Conservation (phyloP, 2,329 filamentous ascomycete species). For the Botrytis hyacinthi region DNA sequence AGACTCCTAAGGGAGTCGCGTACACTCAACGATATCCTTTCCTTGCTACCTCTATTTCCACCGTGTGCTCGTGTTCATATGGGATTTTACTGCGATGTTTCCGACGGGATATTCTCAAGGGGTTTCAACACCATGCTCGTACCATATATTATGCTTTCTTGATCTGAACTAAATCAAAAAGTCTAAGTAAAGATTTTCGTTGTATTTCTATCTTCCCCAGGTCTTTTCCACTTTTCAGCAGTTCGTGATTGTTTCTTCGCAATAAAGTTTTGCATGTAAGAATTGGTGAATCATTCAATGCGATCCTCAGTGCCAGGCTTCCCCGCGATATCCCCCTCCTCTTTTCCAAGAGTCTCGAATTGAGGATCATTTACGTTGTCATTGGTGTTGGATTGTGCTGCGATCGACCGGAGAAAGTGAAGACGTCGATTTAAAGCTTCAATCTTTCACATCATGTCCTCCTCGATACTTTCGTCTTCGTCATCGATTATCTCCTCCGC, state of each 20-base stretch:
- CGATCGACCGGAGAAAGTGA: background rate
- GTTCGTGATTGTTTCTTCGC: background rate
- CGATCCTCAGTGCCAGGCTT: background rate
- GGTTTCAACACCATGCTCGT: background rate
- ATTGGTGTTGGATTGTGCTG: too few species aligned
- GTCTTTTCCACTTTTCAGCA: background rate
- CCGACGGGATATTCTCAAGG: background rate
- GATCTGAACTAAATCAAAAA: background rate
- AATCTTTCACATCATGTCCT: conserved; percentile 7
- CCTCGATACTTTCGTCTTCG: background rate
- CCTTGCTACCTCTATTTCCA: background rate
- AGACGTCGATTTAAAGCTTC: background rate
- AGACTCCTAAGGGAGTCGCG: background rate
- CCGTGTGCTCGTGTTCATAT: background rate
- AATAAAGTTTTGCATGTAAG: background rate
- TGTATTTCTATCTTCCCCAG: background rate
- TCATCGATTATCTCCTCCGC: background rate
- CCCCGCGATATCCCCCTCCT: background rate
- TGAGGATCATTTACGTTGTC: background rate
- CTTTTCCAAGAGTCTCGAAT: background rate
- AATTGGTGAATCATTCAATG: background rate
- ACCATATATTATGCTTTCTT: background rate
- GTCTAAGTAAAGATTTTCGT: background rate
- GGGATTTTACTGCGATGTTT: background rate
- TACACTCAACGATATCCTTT: background rate